Evolutionary conservation across 1,284 basidiomycete genomes (phyloP).

Genomic region (Gymnopus androsaceus): DNA sequence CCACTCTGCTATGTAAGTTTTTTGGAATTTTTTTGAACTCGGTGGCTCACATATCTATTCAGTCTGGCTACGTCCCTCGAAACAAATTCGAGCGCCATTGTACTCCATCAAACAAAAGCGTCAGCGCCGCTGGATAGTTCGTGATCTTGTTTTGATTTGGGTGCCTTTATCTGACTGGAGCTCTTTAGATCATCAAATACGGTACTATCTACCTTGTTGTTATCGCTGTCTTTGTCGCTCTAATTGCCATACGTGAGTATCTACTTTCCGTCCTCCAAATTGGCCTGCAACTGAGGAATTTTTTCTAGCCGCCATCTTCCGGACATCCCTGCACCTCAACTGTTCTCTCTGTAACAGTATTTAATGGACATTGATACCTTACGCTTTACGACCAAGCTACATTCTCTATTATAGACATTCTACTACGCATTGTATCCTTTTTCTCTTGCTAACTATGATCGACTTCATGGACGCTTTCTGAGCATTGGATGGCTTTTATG

Average conservation of each 20-base stretch:
- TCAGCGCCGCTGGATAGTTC: slow-evolving; percentile 84
- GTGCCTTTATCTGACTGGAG: slow-evolving; percentile 13
- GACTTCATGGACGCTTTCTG: background rate
- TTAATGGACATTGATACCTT: slow-evolving; percentile 42
- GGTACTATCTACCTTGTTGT: slow-evolving; percentile 75
- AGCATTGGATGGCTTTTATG: too few species aligned
- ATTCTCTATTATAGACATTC: background rate
- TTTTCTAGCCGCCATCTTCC: slow-evolving; percentile 60
- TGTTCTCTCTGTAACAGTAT: slow-evolving; percentile 72
- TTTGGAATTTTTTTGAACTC: slow-evolving; percentile 20
- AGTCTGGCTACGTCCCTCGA: slow-evolving; percentile 86
- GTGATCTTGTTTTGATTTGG: slow-evolving; percentile 27
- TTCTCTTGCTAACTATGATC: background rate
- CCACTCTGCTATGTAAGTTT: slow-evolving; percentile 70
- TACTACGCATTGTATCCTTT: slow-evolving; percentile 5
- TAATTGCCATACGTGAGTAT: slow-evolving; percentile 76
- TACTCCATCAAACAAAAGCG: slow-evolving; percentile 88
- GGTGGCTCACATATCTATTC: slow-evolving; percentile 19
- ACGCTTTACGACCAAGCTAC: slow-evolving; percentile 8
- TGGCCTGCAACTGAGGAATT: background rate
- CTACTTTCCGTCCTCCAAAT: background rate
- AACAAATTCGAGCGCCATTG: slow-evolving; percentile 91
- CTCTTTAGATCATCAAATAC: slow-evolving; percentile 70
- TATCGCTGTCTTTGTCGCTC: slow-evolving; percentile 74
- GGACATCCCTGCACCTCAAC: slow-evolving; percentile 54